Evolutionary conservation across 352 stramenopile species (phyloP).

Genomic region (Pythium graminicola): DNA sequence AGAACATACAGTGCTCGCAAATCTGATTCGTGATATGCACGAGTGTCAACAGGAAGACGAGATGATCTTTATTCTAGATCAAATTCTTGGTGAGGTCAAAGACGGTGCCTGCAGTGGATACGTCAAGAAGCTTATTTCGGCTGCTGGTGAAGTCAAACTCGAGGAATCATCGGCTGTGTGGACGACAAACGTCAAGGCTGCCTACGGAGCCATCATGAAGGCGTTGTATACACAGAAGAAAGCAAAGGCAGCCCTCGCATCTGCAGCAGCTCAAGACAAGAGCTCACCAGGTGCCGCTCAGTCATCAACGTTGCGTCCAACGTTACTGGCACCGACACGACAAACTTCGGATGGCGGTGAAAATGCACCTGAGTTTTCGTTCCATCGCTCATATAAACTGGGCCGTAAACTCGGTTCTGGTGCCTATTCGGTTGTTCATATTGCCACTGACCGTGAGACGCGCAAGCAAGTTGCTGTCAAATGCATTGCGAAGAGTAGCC

Average conservation of each 20-base stretch:
- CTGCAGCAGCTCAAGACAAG: not conserved
- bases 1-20: constrained; percentile 66
- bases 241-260: constrained; percentile 4
- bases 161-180: constrained; percentile 47
- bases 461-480: constrained; percentile 78
- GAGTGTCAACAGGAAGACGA: constrained; percentile 66
- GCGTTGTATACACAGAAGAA: constrained; percentile 40
- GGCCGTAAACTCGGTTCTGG: constrained; percentile 81
- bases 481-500: constrained; percentile 56
- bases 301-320: constrained; percentile 23
- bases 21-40: constrained; percentile 69
- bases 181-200: constrained; percentile 63
- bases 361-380: constrained; percentile 35
- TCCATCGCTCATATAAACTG: constrained; percentile 75
- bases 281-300: constrained; percentile 8
- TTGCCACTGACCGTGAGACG: constrained; percentile 64
- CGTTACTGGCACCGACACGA: constrained; percentile 21
- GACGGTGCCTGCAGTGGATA: constrained; percentile 50
- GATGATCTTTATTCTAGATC: constrained; percentile 82
- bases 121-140: constrained; percentile 71
- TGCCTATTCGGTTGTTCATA: constrained; percentile 85
- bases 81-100: constrained; percentile 69
- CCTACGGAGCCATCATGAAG: constrained; percentile 79
- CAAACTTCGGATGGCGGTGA: constrained; percentile 45
- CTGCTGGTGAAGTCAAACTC: constrained; percentile 69